Base-by-base conservation (phyloP, 106 monocot genomes). In the Dendrobium nobile region DNA sequence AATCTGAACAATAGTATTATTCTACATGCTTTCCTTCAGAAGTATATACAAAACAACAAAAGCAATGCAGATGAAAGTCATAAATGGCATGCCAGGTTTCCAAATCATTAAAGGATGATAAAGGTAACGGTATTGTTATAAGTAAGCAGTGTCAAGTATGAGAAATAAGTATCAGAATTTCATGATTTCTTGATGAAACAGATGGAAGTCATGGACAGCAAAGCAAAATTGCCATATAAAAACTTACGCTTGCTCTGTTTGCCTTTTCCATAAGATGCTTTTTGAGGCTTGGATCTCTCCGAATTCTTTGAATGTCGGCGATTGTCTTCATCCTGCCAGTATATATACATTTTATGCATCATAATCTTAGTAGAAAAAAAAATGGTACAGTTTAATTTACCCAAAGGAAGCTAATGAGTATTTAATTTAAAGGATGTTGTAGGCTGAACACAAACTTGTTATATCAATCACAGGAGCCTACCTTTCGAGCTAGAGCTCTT, bases 281-380 rank as follows among this genome's bases (percentile, higher is more conserved):
- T 76, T 42, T 76, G 76, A 5, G 76, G 24, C 41, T 76, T 76
- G 11, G 47, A 76, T 48, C 48, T 76, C 22, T 17, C 76, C 2
- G 76, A 76, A 48, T 76, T 76, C 76, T 76, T 76, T 74, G 43
- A 74, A 74, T 43, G 41, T n/a, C n/a, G 42, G 42, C 16, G 43
- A 74, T 74, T 43, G 26, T 47, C 27, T 47, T 76, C 48, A 76
- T 48, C 76, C 76, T 76, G 10, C 19, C 44, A 26, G 73, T 51
- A 10, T 26, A 47, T 1, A 24, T 48, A 76, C 18, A 76, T 24
- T 26, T 47, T 8, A 24, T 76, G 27, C 10, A 51, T 5, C 76
- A 42, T 37, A 37, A 70, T 31, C 70, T 37, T 20, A 61, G 70
- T 2, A 13, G 13, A 51, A 51, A 51, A 51, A 13, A 51, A 10